Evolutionary conservation across 2,329 filamentous ascomycete species (phyloP), one percentile per base, ranked within the genome.

Genomic region (Lasiodiplodia theobromae): DNA sequence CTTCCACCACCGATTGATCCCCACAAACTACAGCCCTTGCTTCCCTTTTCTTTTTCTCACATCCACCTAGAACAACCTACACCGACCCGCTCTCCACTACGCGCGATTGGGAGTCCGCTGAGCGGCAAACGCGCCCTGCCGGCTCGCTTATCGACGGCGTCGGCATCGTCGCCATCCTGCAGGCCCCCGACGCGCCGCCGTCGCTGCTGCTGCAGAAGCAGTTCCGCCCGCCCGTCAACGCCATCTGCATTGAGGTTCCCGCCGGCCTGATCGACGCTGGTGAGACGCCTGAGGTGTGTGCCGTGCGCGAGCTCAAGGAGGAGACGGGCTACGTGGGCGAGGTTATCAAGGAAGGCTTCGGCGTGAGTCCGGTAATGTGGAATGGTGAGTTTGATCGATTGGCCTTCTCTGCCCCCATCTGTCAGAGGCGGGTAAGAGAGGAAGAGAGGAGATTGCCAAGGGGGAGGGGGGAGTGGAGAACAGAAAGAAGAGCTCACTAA

Each of bases 51-150:
- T 31, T 34, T 16, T 18, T 16, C 37, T n/a, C 21, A 7, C 34
- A 16, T 18, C 4, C 37, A 44, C 11, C 5, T 49, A 81, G 80
- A 65, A 80, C 74, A n/a, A 81, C 79, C 40, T 94, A 93, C 77
- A 81, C 82, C 67, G 91, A 93, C 74, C 86, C 88, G 23, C 83
- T 85, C 40, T 88, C 87, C 71, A 80, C 82, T 18, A 77, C 81
- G 0, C 85, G 91, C 65, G 87, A 86, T 37, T 93, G 91, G 91
- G 91, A 94, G 75, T 91, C 89, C 0, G 89, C 89, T 18, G 89
- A 92, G 78, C 87, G 91, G n/a, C 85, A 85, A 37, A 93, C 91
- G 0, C 86, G 91, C 3, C 89, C 90, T 14, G 81, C 83, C 67
- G 83, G 79, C 71, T 84, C 84, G 68, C 86, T 87, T 40, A 89